Evolutionary conservation across 495 filamentous ascomycete species (phyloP).

Genomic region (Saxispiralis lemnorum): DNA sequence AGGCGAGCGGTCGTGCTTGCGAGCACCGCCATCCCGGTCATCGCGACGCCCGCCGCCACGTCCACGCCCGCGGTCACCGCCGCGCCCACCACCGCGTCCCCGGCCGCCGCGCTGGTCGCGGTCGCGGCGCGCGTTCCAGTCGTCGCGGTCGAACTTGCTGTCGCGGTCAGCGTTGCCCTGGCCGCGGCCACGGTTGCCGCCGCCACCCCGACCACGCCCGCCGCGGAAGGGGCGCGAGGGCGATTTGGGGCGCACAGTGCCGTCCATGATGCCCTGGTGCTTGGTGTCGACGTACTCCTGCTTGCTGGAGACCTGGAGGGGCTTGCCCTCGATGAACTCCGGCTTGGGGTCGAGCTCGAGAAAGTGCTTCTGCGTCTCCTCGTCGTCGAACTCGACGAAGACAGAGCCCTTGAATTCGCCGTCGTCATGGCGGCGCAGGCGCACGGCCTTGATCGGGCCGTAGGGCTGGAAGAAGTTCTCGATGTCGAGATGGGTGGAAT

Average conservation of each 20-base stretch:
- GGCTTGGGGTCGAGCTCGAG: slow-evolving; percentile 63
- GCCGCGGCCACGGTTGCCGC: neutral
- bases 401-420: slow-evolving; percentile 75
- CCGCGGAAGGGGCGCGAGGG: slow-evolving; percentile 28
- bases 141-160: slow-evolving; percentile 4
- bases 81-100: neutral
- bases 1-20: neutral
- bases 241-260: slow-evolving; percentile 39
- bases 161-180: neutral
- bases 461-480: slow-evolving; percentile 76
- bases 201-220: slow-evolving; percentile 18
- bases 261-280: slow-evolving; percentile 54
- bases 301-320: slow-evolving; percentile 69
- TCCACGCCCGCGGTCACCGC: neutral
- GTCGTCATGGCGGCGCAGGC: slow-evolving; percentile 57
- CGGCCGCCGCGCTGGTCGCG: slow-evolving; percentile 1
- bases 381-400: slow-evolving; percentile 73
- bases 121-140: slow-evolving; percentile 3
- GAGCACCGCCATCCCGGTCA: slow-evolving; percentile 14
- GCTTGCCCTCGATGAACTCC: slow-evolving; percentile 34
- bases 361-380: slow-evolving; percentile 61
- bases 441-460: slow-evolving; percentile 65
- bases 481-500: slow-evolving; percentile 73
- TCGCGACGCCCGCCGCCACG: slow-evolving; percentile 1
- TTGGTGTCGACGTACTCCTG: slow-evolving; percentile 70